Conservation (phyloP, 2,329 filamentous ascomycete genomes). For the Parascedosporium putredinis region DNA sequence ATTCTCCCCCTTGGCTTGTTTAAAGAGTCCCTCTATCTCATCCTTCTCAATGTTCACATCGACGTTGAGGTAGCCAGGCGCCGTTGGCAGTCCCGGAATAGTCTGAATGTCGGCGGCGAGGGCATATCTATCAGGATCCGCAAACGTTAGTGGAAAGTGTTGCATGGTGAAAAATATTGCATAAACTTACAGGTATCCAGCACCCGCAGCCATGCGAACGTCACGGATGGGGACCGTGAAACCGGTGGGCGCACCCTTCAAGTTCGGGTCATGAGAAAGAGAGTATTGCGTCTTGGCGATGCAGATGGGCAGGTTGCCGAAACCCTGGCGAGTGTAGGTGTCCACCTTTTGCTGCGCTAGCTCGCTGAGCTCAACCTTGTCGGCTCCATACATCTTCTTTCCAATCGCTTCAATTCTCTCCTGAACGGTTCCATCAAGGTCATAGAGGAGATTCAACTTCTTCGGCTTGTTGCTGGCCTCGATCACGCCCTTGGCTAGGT, state of each 20-base stretch:
- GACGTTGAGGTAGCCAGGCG: slow-evolving; percentile 90
- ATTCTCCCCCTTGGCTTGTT: background rate
- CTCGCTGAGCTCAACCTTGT: slow-evolving; percentile 83
- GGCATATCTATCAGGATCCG: slow-evolving; percentile 54
- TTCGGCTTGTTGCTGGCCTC: slow-evolving; percentile 73
- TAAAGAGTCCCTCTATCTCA: slow-evolving; percentile 82
- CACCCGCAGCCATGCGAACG: slow-evolving; percentile 86
- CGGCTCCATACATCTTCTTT: slow-evolving; percentile 88
- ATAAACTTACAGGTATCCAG: slow-evolving; percentile 68
- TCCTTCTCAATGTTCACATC: slow-evolving; percentile 76
- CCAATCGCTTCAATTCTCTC: slow-evolving; percentile 87
- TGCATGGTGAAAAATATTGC: background rate
- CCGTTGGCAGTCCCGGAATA: slow-evolving; percentile 89
- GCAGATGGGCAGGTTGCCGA: slow-evolving; percentile 87
- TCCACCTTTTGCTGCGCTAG: slow-evolving; percentile 94
- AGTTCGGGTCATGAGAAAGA: slow-evolving; percentile 78
- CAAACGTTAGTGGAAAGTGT: slow-evolving; percentile 16
- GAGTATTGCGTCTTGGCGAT: slow-evolving; percentile 98
- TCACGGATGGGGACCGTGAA: slow-evolving; percentile 94
- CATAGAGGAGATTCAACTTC: slow-evolving; percentile 81
- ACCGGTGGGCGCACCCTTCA: slow-evolving; percentile 90
- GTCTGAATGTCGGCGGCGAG: slow-evolving; percentile 97
- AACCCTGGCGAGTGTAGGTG: slow-evolving; percentile 85
- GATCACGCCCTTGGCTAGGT: slow-evolving; percentile 80
- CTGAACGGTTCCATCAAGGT: slow-evolving; percentile 66